phyloP scores from a whole-genome alignment of 1,284 basidiomycete species.

The Rhodotorula sp. region DNA sequence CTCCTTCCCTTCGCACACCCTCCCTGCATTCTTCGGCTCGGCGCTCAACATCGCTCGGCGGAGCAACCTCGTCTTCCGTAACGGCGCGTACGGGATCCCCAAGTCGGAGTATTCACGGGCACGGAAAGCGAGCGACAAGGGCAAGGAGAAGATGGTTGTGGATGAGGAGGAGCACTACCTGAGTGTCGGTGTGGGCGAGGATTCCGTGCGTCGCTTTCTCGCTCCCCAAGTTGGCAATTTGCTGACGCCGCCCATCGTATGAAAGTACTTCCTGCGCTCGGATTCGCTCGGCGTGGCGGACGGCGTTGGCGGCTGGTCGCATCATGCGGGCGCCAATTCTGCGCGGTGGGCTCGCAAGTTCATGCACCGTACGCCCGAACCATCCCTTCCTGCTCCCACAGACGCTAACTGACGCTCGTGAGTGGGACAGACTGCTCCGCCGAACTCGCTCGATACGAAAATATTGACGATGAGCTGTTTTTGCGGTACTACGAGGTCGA shows the following conservation, averaged over 20 bases:
- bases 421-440: conserved; percentile 35
- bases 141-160: conserved; percentile 41
- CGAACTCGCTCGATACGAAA: conserved; percentile 42
- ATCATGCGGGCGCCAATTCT: conserved; percentile 57
- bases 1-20: conserved; percentile 18
- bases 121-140: conserved; percentile 27
- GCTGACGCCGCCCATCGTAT: conserved; percentile 64
- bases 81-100: conserved; percentile 54
- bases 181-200: conserved; percentile 45
- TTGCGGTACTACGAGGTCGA: conserved; percentile 49
- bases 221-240: neutral
- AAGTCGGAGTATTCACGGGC: conserved; percentile 38
- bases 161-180: conserved; percentile 40
- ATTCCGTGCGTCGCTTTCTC: conserved; percentile 32
- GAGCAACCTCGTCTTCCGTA: conserved; percentile 42
- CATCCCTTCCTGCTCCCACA: neutral
- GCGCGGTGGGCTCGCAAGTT: conserved; percentile 79
- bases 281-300: conserved; percentile 86
- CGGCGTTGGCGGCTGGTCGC: conserved; percentile 82
- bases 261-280: conserved; percentile 66
- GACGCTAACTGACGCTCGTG: neutral
- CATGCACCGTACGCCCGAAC: conserved; percentile 66
- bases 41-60: conserved; percentile 34
- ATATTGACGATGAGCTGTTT: conserved; percentile 43
- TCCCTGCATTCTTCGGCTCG: conserved; percentile 33